Conservation (phyloP, 2,329 filamentous ascomycete species). For the Trichophyton simii region DNA sequence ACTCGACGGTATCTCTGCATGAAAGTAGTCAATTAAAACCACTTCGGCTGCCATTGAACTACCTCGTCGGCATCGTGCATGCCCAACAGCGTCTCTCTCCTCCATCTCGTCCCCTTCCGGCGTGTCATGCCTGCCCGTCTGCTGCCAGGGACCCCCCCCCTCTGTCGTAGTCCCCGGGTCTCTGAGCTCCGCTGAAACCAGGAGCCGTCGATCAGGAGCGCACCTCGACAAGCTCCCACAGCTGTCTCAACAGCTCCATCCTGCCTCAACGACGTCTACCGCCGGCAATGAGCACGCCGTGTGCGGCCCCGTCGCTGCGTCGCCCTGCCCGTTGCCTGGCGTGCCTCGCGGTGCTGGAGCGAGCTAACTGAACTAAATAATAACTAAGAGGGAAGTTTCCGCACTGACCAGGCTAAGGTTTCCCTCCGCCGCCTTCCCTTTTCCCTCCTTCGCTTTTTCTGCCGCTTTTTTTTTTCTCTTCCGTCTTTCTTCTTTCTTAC, state of each 20-base stretch:
- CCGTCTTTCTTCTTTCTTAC: not conserved
- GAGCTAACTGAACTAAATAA: too few species aligned
- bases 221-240: not conserved
- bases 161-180: not conserved
- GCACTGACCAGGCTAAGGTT: conserved; percentile 1
- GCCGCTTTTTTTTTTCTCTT: not conserved
- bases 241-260: not conserved
- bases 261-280: not conserved
- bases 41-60: not conserved
- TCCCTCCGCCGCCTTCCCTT: conserved; percentile 10
- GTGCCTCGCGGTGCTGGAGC: not conserved
- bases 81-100: not conserved
- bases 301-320: too few species aligned
- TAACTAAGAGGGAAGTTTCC: not conserved
- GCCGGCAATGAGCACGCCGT: too few species aligned
- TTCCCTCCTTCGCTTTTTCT: not conserved
- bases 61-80: not conserved
- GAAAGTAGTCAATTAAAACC: not conserved
- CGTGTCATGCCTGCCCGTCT: not conserved
- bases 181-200: not conserved
- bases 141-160: not conserved
- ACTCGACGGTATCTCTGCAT: not conserved
- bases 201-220: not conserved
- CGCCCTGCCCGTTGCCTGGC: not conserved
- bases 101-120: not conserved